Evolutionary conservation across 208 protist species (phyloP), one percentile per base, ranked within the genome.

Genomic region (Lotmaria passim): DNA sequence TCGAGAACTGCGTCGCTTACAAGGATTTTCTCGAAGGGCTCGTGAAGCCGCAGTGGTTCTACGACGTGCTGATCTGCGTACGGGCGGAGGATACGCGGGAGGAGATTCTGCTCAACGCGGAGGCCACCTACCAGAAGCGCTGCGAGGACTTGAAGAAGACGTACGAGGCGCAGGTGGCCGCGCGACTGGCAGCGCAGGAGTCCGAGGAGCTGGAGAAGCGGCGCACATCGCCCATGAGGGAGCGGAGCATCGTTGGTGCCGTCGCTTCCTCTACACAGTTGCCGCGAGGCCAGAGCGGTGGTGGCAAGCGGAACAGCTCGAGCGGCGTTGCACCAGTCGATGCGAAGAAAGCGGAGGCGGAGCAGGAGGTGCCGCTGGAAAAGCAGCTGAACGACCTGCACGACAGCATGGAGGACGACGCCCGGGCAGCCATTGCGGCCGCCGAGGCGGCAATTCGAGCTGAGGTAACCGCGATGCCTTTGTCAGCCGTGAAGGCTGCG

Each of bases 1-100:
- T 99, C 19, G 89, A 97, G n/a, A 91, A 95, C 31, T 98, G 96
- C 74, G 56, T 72, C 17, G 70, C 81, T 28, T 98, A 97, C 79
- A 98, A 98, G 66, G 75, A 85, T 7, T 98, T 98, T 65, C 86
- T 99, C 17, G 91, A 98, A 51, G 83, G 83, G 51, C 77, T 98
- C 11, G 90, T 89, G 12, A 96, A 93, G 55, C 82, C 87, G 8
- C 75, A 85, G 66, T 96, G 87, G 85, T 94, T 96, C 60, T 74
- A 73, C 50, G 87, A 97, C 55, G 75, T 91, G 3, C 74, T 97
- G n/a, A 78, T 73, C 38, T 58, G 74, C n/a, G 39, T 94, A n/a
- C 82, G 86, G 34, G 63, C 93, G 15, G 81, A 83, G 26, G 89
- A 96, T 57, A 63, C 61, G 28, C 87, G 74, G 19, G 61, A 86